These are phyloP conservation scores for Penicillium olsonii DNA, from an alignment of 2,329 filamentous ascomycete genomes.

Conservation along the genomic window DNA sequence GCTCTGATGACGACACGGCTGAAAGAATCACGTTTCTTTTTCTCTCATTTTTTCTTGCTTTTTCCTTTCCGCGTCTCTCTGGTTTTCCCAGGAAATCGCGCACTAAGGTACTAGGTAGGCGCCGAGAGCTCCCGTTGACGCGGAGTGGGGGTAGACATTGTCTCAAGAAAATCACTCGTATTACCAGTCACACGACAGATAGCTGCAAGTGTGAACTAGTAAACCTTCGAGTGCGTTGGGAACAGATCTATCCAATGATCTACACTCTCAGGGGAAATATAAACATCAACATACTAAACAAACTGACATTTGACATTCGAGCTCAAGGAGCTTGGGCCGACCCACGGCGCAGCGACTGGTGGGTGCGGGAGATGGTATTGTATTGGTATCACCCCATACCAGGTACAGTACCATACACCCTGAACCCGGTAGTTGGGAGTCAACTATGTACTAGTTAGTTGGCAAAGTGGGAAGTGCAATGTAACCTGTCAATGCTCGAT, in stretches of 20 bases:
- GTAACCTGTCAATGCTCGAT: slow-evolving; percentile 3
- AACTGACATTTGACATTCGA: not conserved
- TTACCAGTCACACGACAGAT: not conserved
- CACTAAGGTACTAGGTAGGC: not conserved
- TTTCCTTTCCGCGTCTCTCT: no score
- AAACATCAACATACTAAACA: no score
- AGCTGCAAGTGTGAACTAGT: not conserved
- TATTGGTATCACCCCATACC: not conserved
- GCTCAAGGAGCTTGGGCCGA: slow-evolving; percentile 11
- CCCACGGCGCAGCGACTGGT: slow-evolving; percentile 7
- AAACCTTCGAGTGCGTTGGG: not conserved
- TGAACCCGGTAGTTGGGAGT: slow-evolving; percentile 22
- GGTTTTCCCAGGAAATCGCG: not conserved
- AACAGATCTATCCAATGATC: slow-evolving; percentile 13
- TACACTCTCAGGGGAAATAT: not conserved
- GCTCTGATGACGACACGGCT: slow-evolving; percentile 1
- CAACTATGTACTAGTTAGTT: not conserved
- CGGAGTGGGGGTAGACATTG: slow-evolving; percentile 3
- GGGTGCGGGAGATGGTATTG: not conserved
- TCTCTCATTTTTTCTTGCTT: no score
- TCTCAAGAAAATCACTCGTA: not conserved
- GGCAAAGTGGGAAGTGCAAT: not conserved
- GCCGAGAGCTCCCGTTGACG: slow-evolving; percentile 9
- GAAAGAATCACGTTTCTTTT: not conserved
- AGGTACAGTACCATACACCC: slow-evolving; percentile 15